A percentile compares a stretch with the other conserved stretches of the same genome.
These are phyloP conservation scores for Veloboletus limbatus DNA, from an alignment of 1,284 basidiomycete species.

Conservation along the genomic window DNA sequence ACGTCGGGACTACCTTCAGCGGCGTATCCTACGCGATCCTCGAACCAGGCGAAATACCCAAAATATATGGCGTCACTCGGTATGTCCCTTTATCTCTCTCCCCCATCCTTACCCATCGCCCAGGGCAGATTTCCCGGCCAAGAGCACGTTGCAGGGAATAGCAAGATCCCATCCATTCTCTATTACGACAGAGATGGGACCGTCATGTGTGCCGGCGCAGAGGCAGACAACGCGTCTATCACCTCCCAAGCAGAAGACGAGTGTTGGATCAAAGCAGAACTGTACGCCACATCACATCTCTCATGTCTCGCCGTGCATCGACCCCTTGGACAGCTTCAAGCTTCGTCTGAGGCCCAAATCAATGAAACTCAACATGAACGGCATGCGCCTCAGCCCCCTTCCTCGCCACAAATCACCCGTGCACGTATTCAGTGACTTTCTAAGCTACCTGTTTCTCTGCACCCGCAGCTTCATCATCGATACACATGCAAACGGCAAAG, in stretches of 20 bases:
- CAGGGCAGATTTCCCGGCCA: constrained; percentile 67
- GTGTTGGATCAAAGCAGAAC: constrained; percentile 67
- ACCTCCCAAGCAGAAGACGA: constrained; percentile 68
- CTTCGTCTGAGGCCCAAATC: constrained; percentile 68
- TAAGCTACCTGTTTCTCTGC: constrained; percentile 68
- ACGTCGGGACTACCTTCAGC: constrained; percentile 74
- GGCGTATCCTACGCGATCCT: constrained; percentile 75
- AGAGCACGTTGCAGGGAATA: constrained; percentile 79
- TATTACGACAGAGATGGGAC: constrained; percentile 64
- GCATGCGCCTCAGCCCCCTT: constrained; percentile 65
- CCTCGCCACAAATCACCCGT: constrained; percentile 65
- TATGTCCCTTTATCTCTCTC: constrained; percentile 28
- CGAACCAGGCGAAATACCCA: constrained; percentile 68
- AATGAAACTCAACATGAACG: constrained; percentile 78
- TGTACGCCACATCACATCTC: constrained; percentile 43
- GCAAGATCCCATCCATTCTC: constrained; percentile 74
- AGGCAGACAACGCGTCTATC: constrained; percentile 61
- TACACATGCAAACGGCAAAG: constrained; percentile 65
- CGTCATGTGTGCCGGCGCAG: constrained; percentile 70
- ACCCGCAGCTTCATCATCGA: constrained; percentile 71
- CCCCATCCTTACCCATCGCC: constrained; percentile 12
- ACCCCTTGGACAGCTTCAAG: constrained; percentile 56
- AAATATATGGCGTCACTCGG: constrained; percentile 72
- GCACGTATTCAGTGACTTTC: constrained; percentile 74
- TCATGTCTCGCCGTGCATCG: not conserved